phyloP scores from a whole-genome alignment of 1,284 basidiomycete species.

The Mrakiaceae sp. region DNA sequence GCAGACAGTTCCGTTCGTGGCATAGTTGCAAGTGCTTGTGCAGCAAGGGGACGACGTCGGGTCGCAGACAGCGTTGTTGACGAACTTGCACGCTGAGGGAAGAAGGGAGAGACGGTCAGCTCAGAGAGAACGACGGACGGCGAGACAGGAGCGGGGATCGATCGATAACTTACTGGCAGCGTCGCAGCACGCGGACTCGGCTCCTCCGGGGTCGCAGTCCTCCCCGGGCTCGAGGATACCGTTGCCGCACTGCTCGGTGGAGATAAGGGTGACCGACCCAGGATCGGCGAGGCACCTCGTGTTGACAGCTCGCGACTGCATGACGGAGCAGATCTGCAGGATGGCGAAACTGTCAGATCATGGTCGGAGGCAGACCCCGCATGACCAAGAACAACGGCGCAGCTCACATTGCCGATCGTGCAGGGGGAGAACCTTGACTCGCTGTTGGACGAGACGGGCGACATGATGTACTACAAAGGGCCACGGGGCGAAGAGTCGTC shows the following conservation, averaged over 20 bases:
- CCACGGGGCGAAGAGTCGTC: background rate
- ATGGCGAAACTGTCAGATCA: background rate
- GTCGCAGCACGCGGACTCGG: constrained; percentile 63
- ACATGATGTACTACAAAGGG: constrained; percentile 59
- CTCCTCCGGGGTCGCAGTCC: constrained; percentile 75
- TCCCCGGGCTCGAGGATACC: constrained; percentile 49
- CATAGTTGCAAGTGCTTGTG: constrained; percentile 55
- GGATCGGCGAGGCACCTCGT: constrained; percentile 55
- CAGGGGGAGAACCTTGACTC: constrained; percentile 68
- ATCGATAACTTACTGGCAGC: constrained; percentile 35
- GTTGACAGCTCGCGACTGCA: constrained; percentile 35
- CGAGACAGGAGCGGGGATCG: background rate
- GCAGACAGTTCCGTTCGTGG: constrained; percentile 52
- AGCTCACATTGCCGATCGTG: constrained; percentile 76
- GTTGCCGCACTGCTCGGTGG: constrained; percentile 18
- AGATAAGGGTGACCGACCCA: constrained; percentile 25
- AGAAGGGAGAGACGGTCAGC: background rate
- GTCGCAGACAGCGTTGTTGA: constrained; percentile 60
- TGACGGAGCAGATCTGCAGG: constrained; percentile 21
- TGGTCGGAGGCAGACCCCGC: background rate
- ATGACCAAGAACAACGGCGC: background rate
- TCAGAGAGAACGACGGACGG: background rate
- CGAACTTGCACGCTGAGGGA: constrained; percentile 59
- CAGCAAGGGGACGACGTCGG: constrained; percentile 69
- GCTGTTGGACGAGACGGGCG: constrained; percentile 53